Conservation (phyloP, 352 stramenopile species). For the Phytophthora ramorum region DNA sequence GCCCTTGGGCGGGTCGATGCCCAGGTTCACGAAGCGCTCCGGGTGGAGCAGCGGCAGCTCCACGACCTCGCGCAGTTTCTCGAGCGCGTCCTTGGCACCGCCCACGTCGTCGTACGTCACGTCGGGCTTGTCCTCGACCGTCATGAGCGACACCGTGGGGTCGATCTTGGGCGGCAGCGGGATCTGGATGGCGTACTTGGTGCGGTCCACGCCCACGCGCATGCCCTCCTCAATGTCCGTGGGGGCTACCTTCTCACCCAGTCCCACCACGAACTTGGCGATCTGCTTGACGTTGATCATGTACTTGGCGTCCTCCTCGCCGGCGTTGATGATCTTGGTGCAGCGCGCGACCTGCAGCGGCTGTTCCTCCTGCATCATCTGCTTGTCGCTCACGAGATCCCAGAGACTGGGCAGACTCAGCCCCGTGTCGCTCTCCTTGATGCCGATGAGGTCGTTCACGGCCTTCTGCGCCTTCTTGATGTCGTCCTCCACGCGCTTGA, state of each 20-base stretch:
- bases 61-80: slow-evolving; percentile 99
- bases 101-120: slow-evolving; percentile 99
- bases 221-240: slow-evolving; percentile 99
- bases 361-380: slow-evolving; percentile 99
- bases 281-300: slow-evolving; percentile 99
- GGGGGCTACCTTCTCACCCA: slow-evolving; percentile 98
- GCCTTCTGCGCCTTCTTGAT: slow-evolving; percentile 98
- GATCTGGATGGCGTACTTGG: slow-evolving; percentile 98
- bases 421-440: slow-evolving; percentile 99
- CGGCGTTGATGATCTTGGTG: slow-evolving; percentile 95
- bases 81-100: slow-evolving; percentile 97
- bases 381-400: slow-evolving; percentile 99
- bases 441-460: slow-evolving; percentile 94
- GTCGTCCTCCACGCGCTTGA: slow-evolving; percentile 98
- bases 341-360: slow-evolving; percentile 97
- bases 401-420: slow-evolving; percentile 97
- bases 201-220: slow-evolving; percentile 98
- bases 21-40: slow-evolving; percentile 98
- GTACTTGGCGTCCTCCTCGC: slow-evolving; percentile 98
- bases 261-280: slow-evolving; percentile 99
- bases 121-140: slow-evolving; percentile 99
- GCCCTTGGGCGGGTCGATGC: slow-evolving; percentile 99
- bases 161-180: slow-evolving; percentile 99
- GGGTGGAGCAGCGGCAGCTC: slow-evolving; percentile 98
- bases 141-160: slow-evolving; percentile 96